These are phyloP conservation scores for Metarhizium sp. DNA, from an alignment of 2,329 filamentous ascomycete genomes.

Conservation along the genomic window DNA sequence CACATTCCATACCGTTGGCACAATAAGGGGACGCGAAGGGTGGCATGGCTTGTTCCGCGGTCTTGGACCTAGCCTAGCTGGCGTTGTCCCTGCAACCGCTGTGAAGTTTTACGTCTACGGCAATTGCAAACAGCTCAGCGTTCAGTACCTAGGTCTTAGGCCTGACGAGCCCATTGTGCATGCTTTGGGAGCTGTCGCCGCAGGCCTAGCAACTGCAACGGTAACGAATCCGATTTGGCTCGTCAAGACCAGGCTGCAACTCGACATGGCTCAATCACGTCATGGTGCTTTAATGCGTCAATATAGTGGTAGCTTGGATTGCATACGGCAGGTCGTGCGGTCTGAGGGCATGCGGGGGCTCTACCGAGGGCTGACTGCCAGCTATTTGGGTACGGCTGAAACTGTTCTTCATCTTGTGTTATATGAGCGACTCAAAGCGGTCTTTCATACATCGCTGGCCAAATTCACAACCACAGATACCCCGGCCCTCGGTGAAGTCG, in stretches of 20 bases:
- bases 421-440: too few relatives aligned
- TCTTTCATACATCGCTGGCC: too few relatives aligned
- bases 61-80: conserved; percentile 58
- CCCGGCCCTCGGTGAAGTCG: too few relatives aligned
- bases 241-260: conserved; percentile 61
- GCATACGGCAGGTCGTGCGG: conserved; percentile 53
- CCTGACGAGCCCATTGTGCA: too few relatives aligned
- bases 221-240: conserved; percentile 69
- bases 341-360: conserved; percentile 35
- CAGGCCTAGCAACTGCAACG: conserved; percentile 59
- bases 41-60: conserved; percentile 64
- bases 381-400: too few relatives aligned
- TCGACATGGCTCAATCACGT: conserved; percentile 48
- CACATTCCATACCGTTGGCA: conserved; percentile 68
- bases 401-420: too few relatives aligned
- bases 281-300: conserved; percentile 33
- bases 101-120: conserved; percentile 67
- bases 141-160: too few relatives aligned
- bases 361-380: too few relatives aligned
- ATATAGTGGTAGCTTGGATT: conserved; percentile 61
- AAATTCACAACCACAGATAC: too few relatives aligned
- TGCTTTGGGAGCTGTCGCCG: conserved; percentile 45
- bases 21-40: conserved; percentile 62
- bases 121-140: conserved; percentile 59
- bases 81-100: conserved; percentile 59